Base-by-base conservation (phyloP, 306 rosid species). In the Trifolium fragiferum region DNA sequence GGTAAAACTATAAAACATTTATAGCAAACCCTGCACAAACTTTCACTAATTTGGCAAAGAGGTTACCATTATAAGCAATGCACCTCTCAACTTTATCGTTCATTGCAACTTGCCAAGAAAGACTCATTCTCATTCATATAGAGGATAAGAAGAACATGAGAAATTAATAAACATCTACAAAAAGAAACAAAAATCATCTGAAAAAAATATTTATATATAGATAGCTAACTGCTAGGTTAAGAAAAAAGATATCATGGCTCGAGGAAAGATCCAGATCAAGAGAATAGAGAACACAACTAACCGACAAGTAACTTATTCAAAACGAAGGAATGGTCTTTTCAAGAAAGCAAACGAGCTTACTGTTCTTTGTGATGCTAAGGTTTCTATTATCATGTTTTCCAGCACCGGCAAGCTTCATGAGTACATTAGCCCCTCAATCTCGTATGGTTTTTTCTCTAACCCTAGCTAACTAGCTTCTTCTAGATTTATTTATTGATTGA, bases 191-290 rank as follows among this genome's bases (percentile, higher is more conserved):
- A 3, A 10, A 10, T 13, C 15, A 41, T 12, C 14, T 41, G 47
- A 41, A 41, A 3, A 38, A 38, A 5, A 40, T 8, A n/a, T n/a
- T n/a, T n/a, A n/a, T n/a, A n/a, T n/a, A 41, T n/a, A 47, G 14
- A 47, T 49, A 19, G 23, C 8, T 14, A 55, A 4, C 33, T 30
- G 68, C 16, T 61, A 61, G 43, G 66, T 60, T 53, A 25, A 14
- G 40, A 37, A 37, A 37, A 37, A 8, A 8, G 1, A 37, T 0
- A 19, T 55, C 5, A 93, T 93, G 97, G 95, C 93, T 71, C 83
- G 97, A 7, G 98, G 98, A 20, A 93, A 93, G 96, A 93, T 93
- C 78, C 93, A 89, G 96, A 91, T 93, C 97, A 87, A 82, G 93
- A 83, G 90, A 80, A 91, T 93, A 30, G 96, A 91, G 87, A 93